Evolutionary conservation across 2,329 filamentous ascomycete genomes (phyloP), one percentile per base, ranked within the genome.

Genomic region (Cladosporium phlei): DNA sequence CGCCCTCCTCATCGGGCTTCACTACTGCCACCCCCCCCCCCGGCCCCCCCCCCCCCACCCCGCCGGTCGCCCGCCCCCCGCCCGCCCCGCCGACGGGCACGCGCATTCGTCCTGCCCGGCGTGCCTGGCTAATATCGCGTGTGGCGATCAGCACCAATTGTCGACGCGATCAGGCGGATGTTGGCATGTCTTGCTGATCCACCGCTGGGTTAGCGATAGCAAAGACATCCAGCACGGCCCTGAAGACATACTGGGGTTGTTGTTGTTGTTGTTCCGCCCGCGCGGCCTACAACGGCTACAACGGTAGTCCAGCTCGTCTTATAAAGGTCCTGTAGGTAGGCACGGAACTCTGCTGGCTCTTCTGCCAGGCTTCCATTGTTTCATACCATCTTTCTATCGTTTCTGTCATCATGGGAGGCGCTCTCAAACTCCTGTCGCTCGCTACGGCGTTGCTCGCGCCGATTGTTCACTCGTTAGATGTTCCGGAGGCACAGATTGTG

Each of bases 401-500:
- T 21, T n/a, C 32, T 34, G 17, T 34, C 30, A 45, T 45, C 27
- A 45, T 45, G 42, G 32, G 42, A 27, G 42, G 42, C 25, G 42
- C 42, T 28, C 29, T 47, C 22, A 47, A 40, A 24, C 33, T 34
- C 19, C 21, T 49, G 40, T 44, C 42, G 39, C 47, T 49, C 25
- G 47, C 34, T 33, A 39, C 47, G 42, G 40, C 42, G 42, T 25
- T 39, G 35, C 35, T 49, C 14, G 25, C 29, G 20, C 35, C 42
- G 14, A 27, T 21, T 22, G 40, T 34, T 3, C 34, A 33, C 6
- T 17, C 40, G 11, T 37, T 21, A 27, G 21, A 25, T 8, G 21
- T 29, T 5, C 7, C 22, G n/a, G 47, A 39, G 42, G 47, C 47
- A 17, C 46, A 29, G 11, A 39, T 17, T 22, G 53, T 55, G 12